Conservation (phyloP, 2,329 filamentous ascomycete genomes). For the Diaporthe aspalathi region DNA sequence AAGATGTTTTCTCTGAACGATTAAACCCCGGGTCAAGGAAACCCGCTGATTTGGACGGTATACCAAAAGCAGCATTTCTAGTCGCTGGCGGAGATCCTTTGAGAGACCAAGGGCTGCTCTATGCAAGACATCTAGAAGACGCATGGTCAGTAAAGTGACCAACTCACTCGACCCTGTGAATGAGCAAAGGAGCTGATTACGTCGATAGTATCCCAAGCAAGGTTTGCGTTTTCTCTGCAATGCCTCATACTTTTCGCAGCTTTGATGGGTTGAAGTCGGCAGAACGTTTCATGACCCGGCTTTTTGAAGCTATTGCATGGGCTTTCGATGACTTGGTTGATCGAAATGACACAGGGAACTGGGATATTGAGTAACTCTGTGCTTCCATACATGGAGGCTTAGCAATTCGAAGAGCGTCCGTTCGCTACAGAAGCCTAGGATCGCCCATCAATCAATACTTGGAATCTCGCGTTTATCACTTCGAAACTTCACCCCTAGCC, state of each 20-base stretch:
- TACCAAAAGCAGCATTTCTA: background rate
- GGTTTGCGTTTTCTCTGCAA: background rate
- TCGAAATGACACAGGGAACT: background rate
- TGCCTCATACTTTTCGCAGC: conserved; percentile 11
- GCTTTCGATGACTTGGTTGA: background rate
- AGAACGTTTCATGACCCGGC: background rate
- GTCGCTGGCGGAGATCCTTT: background rate
- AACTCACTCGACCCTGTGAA: background rate
- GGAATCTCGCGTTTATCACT: background rate
- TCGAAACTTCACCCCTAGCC: conserved; percentile 3
- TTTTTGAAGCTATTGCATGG: background rate
- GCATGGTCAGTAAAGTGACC: background rate
- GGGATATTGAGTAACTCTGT: background rate
- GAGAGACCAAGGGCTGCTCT: conserved; percentile 6
- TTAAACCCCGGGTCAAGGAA: background rate
- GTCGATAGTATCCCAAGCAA: background rate
- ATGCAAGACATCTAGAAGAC: background rate
- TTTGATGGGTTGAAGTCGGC: conserved; percentile 7
- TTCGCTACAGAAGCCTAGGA: no score
- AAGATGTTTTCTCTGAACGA: background rate
- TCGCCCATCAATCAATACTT: conserved; percentile 6
- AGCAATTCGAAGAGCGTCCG: background rate
- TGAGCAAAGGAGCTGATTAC: background rate
- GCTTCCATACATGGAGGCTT: background rate
- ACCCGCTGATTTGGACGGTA: background rate